Evolutionary conservation across 352 stramenopile species (phyloP).

Genomic region (Stephanocyclus meneghinianus): DNA sequence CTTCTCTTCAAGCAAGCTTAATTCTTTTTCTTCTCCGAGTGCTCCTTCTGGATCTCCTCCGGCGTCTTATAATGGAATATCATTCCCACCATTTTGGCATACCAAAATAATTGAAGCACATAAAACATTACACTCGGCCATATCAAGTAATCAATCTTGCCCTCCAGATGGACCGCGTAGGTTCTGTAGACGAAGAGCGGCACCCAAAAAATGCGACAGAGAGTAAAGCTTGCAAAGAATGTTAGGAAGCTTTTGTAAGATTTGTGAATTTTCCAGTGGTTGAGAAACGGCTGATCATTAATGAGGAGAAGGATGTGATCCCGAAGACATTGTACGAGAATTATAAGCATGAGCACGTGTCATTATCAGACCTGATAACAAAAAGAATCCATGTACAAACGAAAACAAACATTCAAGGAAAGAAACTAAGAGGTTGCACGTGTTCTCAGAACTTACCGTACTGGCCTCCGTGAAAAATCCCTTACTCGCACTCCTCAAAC

Average conservation of each 20-base stretch:
- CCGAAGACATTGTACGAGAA: too few relatives aligned
- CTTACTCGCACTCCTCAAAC: conserved; percentile 44
- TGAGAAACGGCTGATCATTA: conserved; percentile 31
- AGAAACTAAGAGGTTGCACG: too few relatives aligned
- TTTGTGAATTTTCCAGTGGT: conserved; percentile 45
- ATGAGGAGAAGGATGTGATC: too few relatives aligned
- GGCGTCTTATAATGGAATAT: conserved; percentile 40
- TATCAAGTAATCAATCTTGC: conserved; percentile 31
- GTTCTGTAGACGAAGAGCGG: conserved; percentile 44
- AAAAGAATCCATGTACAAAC: neutral
- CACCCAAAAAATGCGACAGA: conserved; percentile 44
- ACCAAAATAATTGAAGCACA: conserved; percentile 41
- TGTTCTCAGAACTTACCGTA: conserved; percentile 16
- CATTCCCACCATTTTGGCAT: conserved; percentile 39
- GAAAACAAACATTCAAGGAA: conserved; percentile 3
- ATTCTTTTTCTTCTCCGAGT: conserved; percentile 12
- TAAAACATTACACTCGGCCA: conserved; percentile 30
- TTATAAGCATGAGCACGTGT: neutral
- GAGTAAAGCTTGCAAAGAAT: conserved; percentile 38
- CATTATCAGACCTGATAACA: neutral
- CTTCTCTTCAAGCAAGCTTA: neutral
- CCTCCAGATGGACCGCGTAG: conserved; percentile 27
- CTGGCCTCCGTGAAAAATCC: conserved; percentile 45
- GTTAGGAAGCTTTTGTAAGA: conserved; percentile 27
- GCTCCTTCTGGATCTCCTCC: conserved; percentile 28